Conservation (phyloP, 441 rosid genomes). For the Adansonia grandidieri region DNA sequence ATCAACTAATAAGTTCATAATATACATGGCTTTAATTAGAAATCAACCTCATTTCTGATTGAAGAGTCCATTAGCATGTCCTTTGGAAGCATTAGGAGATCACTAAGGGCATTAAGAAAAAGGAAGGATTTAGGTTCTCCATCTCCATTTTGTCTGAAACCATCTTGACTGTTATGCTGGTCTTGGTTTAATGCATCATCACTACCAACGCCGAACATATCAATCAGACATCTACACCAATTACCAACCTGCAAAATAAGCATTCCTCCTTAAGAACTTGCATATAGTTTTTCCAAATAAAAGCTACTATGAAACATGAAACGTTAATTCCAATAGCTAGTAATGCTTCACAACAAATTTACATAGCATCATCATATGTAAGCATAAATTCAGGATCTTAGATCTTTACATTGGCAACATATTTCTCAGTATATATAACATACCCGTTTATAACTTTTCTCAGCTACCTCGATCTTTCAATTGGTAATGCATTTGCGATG, state of each 20-base stretch:
- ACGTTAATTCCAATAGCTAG: too few species aligned
- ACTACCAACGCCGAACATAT: constrained; percentile 57
- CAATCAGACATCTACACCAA: constrained; percentile 79
- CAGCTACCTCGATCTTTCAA: too few species aligned
- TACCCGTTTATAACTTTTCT: too few species aligned
- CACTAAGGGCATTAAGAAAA: constrained; percentile 72
- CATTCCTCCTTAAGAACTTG: not conserved
- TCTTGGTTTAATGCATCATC: constrained; percentile 47
- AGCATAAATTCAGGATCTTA: too few species aligned
- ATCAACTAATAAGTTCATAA: not conserved
- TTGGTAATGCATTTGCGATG: too few species aligned
- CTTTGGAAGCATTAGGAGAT: constrained; percentile 92
- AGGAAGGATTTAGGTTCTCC: constrained; percentile 45
- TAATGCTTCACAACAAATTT: too few species aligned
- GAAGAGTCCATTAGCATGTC: constrained; percentile 74
- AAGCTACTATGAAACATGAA: not conserved
- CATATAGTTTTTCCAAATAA: not conserved
- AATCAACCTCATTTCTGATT: constrained; percentile 66
- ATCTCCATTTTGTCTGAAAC: constrained; percentile 31
- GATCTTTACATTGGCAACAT: too few species aligned
- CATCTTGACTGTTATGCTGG: constrained; percentile 36
- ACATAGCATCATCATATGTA: too few species aligned
- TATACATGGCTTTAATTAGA: not conserved
- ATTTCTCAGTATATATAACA: too few species aligned
- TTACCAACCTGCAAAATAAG: constrained; percentile 66